Evolutionary conservation across 768 basidiomycete species (phyloP).

Genomic region (Kwoniella heveanensis): DNA sequence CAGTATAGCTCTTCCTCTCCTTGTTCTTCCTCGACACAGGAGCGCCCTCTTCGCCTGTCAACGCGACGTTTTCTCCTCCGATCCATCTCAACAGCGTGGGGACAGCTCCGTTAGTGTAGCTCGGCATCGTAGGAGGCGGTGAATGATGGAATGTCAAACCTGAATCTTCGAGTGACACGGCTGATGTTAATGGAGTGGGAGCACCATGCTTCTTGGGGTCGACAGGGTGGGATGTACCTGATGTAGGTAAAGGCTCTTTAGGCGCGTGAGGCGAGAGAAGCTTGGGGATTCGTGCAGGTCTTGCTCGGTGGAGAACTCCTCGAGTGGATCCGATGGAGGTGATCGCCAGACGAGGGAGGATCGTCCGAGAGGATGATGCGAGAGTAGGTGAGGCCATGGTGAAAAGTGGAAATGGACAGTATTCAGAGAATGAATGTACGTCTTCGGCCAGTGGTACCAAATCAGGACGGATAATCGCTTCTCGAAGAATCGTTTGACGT

Average conservation of each 20-base stretch:
- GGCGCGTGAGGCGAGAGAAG: conserved; percentile 43
- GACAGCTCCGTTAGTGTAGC: conserved; percentile 44
- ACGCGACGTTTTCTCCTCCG: conserved; percentile 29
- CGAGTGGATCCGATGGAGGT: conserved; percentile 19
- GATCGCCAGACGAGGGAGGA: background rate
- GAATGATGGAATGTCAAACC: conserved; percentile 48
- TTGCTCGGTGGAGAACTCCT: conserved; percentile 49
- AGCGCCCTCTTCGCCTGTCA: conserved; percentile 44
- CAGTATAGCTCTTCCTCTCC: conserved; percentile 19
- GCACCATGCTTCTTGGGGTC: conserved; percentile 15
- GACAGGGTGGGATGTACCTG: conserved; percentile 46
- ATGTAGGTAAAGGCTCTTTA: conserved; percentile 41
- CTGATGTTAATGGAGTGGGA: conserved; percentile 7
- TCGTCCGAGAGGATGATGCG: conserved; percentile 25
- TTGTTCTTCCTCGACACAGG: conserved; percentile 8
- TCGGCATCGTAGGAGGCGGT: conserved; percentile 50
- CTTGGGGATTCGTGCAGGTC: conserved; percentile 43
- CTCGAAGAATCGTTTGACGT: too few relatives aligned
- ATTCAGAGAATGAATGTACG: too few relatives aligned
- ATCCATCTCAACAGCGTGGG: conserved; percentile 50
- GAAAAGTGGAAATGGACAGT: too few relatives aligned
- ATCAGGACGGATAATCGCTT: too few relatives aligned
- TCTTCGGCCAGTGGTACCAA: too few relatives aligned
- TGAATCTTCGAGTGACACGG: conserved; percentile 23
- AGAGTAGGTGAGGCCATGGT: conserved; percentile 16